A percentile compares a stretch with the other conserved stretches of the same genome.
Evolutionary conservation across 2,329 filamentous ascomycete species (phyloP).

Genomic region (Scleromitrula shiraiana): DNA sequence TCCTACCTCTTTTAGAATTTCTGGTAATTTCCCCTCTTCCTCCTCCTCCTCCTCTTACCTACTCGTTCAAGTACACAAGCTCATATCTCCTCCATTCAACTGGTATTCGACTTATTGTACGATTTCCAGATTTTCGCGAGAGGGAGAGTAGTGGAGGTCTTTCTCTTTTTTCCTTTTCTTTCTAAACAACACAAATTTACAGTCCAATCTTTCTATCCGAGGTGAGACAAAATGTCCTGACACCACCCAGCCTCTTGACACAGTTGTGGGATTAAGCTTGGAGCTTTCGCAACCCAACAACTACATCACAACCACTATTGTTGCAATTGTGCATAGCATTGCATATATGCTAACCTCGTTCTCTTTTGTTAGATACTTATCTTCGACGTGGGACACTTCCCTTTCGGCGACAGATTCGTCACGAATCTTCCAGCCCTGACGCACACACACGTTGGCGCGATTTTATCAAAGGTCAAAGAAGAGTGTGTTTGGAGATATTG

Average conservation of each 20-base stretch:
- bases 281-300: conserved; percentile 14
- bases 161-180: neutral
- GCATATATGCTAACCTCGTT: conserved; percentile 19
- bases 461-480: conserved; percentile 10
- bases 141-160: conserved; percentile 10
- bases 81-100: neutral
- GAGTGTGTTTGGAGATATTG: conserved; percentile 11
- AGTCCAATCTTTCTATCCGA: conserved; percentile 20
- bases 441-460: conserved; percentile 17
- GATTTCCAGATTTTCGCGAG: conserved; percentile 7
- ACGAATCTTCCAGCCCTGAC: conserved; percentile 13
- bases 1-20: conserved; percentile 1
- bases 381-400: conserved; percentile 16
- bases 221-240: conserved; percentile 22
- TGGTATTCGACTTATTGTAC: conserved; percentile 7
- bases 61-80: neutral
- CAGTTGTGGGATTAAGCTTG: conserved; percentile 19
- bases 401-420: conserved; percentile 19
- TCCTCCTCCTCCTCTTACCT: conserved; percentile 7
- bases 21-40: conserved; percentile 8
- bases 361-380: conserved; percentile 15
- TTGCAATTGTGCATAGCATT: conserved; percentile 7
- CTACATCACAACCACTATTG: conserved; percentile 5
- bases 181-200: neutral
- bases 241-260: conserved; percentile 19